A percentile compares a stretch with the other conserved stretches of the same genome.
phyloP scores from a whole-genome alignment of 176 grass and related monocot genomes.

The bread wheat (Triticum aestivum) region IWGSC_CS_RefSeq_v2.1 NC_057808.1:244691481-244691980 shows the following conservation, averaged over 20 bases:
- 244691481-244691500: slow-evolving; percentile 19
- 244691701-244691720: background rate
- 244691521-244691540: slow-evolving; percentile 47
- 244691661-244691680: slow-evolving; percentile 76
- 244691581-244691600: slow-evolving; percentile 52
- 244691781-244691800: background rate
- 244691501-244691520: slow-evolving; percentile 52
- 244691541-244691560: slow-evolving; percentile 50
- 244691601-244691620: slow-evolving; percentile 46
- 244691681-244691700: slow-evolving; percentile 1
- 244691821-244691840: background rate
- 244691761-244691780: background rate
- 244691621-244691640: slow-evolving; percentile 63
- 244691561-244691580: slow-evolving; percentile 54
- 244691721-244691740: background rate
- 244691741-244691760: background rate
- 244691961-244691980: background rate
- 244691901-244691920: background rate
- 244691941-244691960: background rate
- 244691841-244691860: background rate
- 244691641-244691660: slow-evolving; percentile 58
- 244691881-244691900: background rate
- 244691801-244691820: background rate
- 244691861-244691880: background rate
- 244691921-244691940: slow-evolving; percentile 1